Evolutionary conservation across 2,329 filamentous ascomycete genomes (phyloP).

Genomic region (Exophiala mesophila): DNA sequence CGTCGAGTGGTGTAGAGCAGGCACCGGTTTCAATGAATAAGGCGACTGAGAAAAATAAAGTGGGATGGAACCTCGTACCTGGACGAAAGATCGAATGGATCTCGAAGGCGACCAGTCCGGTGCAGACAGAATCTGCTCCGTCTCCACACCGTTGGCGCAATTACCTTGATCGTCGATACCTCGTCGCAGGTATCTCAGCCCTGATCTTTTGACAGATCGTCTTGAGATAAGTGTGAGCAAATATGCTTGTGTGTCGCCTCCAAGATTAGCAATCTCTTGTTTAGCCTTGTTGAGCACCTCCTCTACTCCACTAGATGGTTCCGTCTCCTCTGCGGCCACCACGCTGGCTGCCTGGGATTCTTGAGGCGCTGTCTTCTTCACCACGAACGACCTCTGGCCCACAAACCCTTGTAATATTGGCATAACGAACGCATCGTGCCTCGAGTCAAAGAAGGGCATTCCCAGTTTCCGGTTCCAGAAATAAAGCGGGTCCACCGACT

Average conservation of each 20-base stretch:
- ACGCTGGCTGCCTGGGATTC: slow-evolving; percentile 26
- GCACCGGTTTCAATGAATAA: slow-evolving; percentile 85
- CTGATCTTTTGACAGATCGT: slow-evolving; percentile 77
- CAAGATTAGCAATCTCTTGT: slow-evolving; percentile 25
- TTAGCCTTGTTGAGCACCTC: slow-evolving; percentile 16
- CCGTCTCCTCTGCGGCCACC: slow-evolving; percentile 34
- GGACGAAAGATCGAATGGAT: slow-evolving; percentile 76
- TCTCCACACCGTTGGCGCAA: slow-evolving; percentile 87
- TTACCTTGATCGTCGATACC: slow-evolving; percentile 87
- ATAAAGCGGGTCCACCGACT: slow-evolving; percentile 42
- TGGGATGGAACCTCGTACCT: slow-evolving; percentile 85
- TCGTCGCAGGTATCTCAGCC: slow-evolving; percentile 81
- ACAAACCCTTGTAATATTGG: slow-evolving; percentile 93
- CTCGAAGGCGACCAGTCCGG: slow-evolving; percentile 57
- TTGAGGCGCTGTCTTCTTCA: slow-evolving; percentile 45
- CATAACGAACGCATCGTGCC: slow-evolving; percentile 65
- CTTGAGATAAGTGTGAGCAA: slow-evolving; percentile 89
- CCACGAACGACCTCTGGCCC: slow-evolving; percentile 74
- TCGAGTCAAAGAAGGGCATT: slow-evolving; percentile 67
- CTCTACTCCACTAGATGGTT: slow-evolving; percentile 30
- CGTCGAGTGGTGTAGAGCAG: slow-evolving; percentile 72
- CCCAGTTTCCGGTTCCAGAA: slow-evolving; percentile 88
- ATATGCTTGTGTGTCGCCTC: slow-evolving; percentile 47
- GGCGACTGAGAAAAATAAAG: slow-evolving; percentile 93
- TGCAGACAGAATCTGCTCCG: slow-evolving; percentile 83